Percentiles rank a stretch among this genome's conserved stretches.
These are phyloP conservation scores for Rhododendron ferrugineum DNA, from an alignment of 148 eudicot species.

Conservation along the genomic window DNA sequence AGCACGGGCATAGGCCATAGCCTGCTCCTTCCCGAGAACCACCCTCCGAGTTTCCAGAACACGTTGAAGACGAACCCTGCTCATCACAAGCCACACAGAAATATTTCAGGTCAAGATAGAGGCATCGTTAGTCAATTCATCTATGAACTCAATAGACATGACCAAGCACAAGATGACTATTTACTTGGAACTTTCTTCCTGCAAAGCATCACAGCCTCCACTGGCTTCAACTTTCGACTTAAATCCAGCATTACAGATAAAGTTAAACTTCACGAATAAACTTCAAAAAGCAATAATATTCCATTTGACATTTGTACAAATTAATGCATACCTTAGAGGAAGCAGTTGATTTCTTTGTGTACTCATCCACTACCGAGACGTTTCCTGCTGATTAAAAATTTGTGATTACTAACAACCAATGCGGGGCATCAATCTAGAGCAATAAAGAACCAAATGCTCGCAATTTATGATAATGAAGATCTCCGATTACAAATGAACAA, in stretches of 20 bases:
- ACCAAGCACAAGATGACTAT: conserved; percentile 2
- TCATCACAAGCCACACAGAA: conserved; percentile 13
- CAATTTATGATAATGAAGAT: neutral
- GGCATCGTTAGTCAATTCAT: neutral
- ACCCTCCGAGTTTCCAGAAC: conserved; percentile 71
- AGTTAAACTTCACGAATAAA: neutral
- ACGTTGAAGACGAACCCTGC: conserved; percentile 70
- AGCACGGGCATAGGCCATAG: conserved; percentile 92
- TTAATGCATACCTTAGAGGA: conserved; percentile 34
- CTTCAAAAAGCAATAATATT: neutral
- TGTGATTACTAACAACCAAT: neutral
- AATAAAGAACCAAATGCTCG: neutral
- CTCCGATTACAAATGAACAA: neutral
- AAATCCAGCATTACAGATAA: neutral
- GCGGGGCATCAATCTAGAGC: neutral
- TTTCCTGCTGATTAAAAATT: conserved; percentile 26
- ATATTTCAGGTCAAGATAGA: neutral
- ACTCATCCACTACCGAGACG: conserved; percentile 23
- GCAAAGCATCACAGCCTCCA: conserved; percentile 31
- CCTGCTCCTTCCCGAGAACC: conserved; percentile 74
- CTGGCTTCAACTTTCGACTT: conserved; percentile 28
- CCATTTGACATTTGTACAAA: neutral
- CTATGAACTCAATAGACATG: neutral
- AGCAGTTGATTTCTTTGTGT: conserved; percentile 28
- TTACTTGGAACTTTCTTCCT: conserved; percentile 75